Evolutionary conservation across 2,329 filamentous ascomycete species (phyloP).

Genomic region (Sclerotinia trifoliorum): DNA sequence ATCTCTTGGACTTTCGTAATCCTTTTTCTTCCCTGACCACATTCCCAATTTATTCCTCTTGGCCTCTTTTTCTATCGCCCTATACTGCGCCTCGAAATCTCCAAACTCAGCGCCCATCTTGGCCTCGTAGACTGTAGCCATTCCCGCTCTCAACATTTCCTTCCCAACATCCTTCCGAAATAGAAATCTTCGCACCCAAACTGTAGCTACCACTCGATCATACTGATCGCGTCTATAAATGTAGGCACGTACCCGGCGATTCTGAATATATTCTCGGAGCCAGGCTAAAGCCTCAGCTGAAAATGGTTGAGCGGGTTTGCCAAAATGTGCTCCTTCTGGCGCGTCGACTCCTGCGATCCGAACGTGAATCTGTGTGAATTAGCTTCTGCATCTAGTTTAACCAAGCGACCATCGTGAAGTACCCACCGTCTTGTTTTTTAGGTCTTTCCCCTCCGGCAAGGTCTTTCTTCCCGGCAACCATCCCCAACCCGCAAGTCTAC

Average conservation of each 20-base stretch:
- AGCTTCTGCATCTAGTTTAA: not conserved
- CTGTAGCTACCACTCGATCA: slow-evolving; percentile 83
- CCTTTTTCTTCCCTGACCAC: slow-evolving; percentile 65
- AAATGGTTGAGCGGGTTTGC: slow-evolving; percentile 80
- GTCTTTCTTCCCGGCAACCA: slow-evolving; percentile 68
- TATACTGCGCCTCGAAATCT: slow-evolving; percentile 60
- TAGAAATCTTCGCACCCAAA: slow-evolving; percentile 65
- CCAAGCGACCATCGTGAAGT: not conserved
- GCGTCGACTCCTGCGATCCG: slow-evolving; percentile 91
- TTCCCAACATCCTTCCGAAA: slow-evolving; percentile 78
- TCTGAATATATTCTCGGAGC: slow-evolving; percentile 70
- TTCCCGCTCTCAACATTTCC: slow-evolving; percentile 81
- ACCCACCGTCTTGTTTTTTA: slow-evolving; percentile 76
- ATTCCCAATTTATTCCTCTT: slow-evolving; percentile 66
- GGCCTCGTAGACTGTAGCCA: slow-evolving; percentile 92
- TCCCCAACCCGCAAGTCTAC: slow-evolving; percentile 83
- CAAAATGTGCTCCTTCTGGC: slow-evolving; percentile 90
- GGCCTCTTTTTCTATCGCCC: slow-evolving; percentile 63
- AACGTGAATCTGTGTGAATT: slow-evolving; percentile 69
- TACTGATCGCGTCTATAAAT: slow-evolving; percentile 89
- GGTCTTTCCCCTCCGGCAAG: slow-evolving; percentile 65
- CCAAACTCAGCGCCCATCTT: slow-evolving; percentile 90
- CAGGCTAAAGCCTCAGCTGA: slow-evolving; percentile 77
- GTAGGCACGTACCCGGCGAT: slow-evolving; percentile 74
- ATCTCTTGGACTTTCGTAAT: slow-evolving; percentile 79